Evolutionary conservation across 2,329 filamentous ascomycete species (phyloP).

Genomic region (Sclerotinia nivalis): DNA sequence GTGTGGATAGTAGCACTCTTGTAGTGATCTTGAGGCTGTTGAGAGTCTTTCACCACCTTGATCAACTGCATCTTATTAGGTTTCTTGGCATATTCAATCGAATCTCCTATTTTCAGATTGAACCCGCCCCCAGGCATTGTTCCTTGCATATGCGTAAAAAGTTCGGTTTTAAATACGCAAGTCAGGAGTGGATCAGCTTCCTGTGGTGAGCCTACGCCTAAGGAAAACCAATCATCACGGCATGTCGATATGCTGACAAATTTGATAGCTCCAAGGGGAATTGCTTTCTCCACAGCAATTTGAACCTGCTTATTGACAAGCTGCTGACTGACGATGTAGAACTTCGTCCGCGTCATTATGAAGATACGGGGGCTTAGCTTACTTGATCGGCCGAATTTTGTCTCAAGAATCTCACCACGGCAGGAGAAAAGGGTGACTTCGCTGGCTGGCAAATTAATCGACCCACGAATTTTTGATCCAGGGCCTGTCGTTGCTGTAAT

Average conservation of each 20-base stretch:
- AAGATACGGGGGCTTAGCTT: conserved; percentile 86
- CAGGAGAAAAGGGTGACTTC: conserved; percentile 87
- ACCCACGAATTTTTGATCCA: conserved; percentile 76
- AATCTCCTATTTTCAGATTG: conserved; percentile 78
- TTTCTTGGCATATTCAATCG: conserved; percentile 96
- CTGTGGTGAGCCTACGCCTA: conserved; percentile 85
- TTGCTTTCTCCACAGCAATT: conserved; percentile 77
- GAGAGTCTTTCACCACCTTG: conserved; percentile 87
- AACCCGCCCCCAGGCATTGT: conserved; percentile 73
- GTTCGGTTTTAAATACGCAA: conserved; percentile 94
- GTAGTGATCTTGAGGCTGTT: conserved; percentile 77
- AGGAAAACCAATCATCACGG: conserved; percentile 95
- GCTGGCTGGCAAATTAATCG: conserved; percentile 67
- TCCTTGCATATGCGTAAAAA: conserved; percentile 87
- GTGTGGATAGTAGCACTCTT: conserved; percentile 94
- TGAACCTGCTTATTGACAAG: conserved; percentile 79
- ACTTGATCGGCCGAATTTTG: conserved; percentile 94
- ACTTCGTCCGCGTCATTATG: conserved; percentile 79
- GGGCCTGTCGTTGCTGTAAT: conserved; percentile 78
- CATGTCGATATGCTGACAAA: conserved; percentile 77
- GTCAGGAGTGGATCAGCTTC: conserved; percentile 92
- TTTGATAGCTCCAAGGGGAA: conserved; percentile 86
- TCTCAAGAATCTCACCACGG: conserved; percentile 83
- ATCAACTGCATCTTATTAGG: conserved; percentile 87
- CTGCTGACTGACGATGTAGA: conserved; percentile 85